A percentile compares a stretch with the other conserved stretches of the same genome.
phyloP scores from a whole-genome alignment of 352 stramenopile genomes.

The Pythium brassicae region DNA sequence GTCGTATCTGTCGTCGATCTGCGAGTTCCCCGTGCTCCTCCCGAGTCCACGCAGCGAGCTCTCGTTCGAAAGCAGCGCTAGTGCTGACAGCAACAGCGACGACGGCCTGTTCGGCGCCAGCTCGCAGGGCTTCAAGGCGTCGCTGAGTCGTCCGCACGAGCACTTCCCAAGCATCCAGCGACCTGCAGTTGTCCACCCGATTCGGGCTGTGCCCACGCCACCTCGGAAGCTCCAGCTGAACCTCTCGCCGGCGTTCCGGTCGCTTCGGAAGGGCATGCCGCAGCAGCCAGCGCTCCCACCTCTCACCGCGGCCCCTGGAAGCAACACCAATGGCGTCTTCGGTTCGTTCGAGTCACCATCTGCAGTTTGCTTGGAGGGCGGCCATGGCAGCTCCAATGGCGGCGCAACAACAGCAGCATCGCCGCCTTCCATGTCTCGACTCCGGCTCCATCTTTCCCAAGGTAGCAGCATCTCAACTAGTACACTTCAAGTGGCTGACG shows the following conservation, averaged over 20 bases:
- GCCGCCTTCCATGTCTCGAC: background rate
- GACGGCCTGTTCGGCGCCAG: background rate
- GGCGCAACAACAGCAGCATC: background rate
- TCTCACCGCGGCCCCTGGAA: constrained; percentile 24
- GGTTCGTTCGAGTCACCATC: constrained; percentile 5
- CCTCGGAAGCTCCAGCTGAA: constrained; percentile 50
- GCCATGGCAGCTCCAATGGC: background rate
- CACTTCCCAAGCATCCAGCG: constrained; percentile 23
- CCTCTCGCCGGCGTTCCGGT: constrained; percentile 54
- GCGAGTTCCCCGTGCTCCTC: constrained; percentile 39
- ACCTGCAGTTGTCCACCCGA: constrained; percentile 33
- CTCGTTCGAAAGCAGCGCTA: background rate
- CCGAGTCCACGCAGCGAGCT: constrained; percentile 13
- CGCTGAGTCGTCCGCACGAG: constrained; percentile 1
- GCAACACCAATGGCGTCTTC: background rate
- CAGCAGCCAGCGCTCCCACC: constrained; percentile 59
- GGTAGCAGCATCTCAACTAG: background rate
- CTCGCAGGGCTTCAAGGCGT: background rate
- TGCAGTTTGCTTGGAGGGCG: background rate
- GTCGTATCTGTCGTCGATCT: constrained; percentile 69
- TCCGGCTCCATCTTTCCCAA: background rate
- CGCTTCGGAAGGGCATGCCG: constrained; percentile 61
- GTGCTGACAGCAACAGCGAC: background rate
- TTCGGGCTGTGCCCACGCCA: constrained; percentile 52
- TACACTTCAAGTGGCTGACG: background rate